Conservation (phyloP, 1,284 basidiomycete genomes). For the Apiotrichum akiyoshidainum region DNA sequence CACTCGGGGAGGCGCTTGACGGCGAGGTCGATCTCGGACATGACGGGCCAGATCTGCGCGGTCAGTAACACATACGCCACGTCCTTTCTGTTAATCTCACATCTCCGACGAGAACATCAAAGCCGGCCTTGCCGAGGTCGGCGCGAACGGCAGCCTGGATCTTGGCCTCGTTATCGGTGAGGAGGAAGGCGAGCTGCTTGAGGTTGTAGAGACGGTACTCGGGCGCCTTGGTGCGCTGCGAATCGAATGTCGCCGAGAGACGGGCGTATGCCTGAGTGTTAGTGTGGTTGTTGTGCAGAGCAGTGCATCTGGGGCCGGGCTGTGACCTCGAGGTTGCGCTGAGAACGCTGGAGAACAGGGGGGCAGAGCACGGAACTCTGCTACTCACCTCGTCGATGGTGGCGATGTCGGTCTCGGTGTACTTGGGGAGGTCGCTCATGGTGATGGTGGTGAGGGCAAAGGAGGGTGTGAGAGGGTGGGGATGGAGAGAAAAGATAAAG, state of each 20-base stretch:
- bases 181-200: slow-evolving; percentile 61
- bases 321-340: no score
- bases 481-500: background rate
- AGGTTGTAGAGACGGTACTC: slow-evolving; percentile 63
- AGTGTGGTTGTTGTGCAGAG: background rate
- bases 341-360: background rate
- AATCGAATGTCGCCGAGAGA: slow-evolving; percentile 56
- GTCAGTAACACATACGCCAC: background rate
- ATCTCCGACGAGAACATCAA: slow-evolving; percentile 32
- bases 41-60: slow-evolving; percentile 49
- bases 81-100: slow-evolving; percentile 26
- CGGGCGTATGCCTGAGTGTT: slow-evolving; percentile 52
- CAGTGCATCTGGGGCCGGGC: background rate
- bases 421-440: slow-evolving; percentile 14
- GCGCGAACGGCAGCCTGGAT: slow-evolving; percentile 56
- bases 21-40: slow-evolving; percentile 63
- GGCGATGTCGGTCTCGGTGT: slow-evolving; percentile 20
- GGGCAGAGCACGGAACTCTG: background rate
- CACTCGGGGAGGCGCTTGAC: slow-evolving; percentile 70
- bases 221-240: slow-evolving; percentile 57
- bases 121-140: slow-evolving; percentile 59
- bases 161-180: slow-evolving; percentile 59
- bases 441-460: background rate
- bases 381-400: slow-evolving; percentile 23
- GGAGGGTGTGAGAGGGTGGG: background rate